Evolutionary conservation across 2,329 filamentous ascomycete species (phyloP), one percentile per base, ranked within the genome.

Genomic region (Colletotrichum gigasporum): DNA sequence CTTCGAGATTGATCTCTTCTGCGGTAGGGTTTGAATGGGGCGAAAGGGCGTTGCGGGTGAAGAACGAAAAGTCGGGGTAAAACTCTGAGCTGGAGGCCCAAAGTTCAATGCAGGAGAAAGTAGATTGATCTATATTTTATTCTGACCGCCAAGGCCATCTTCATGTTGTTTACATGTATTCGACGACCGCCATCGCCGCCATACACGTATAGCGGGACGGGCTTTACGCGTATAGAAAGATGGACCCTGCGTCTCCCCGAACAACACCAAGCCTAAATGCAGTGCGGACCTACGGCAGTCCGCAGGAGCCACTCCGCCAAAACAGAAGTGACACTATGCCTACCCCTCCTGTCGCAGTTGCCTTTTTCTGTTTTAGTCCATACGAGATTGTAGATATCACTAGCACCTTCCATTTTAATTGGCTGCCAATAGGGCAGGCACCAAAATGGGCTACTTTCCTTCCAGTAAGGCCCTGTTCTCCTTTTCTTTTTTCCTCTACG

Each of bases 151-250:
- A 53, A 53, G 50, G n/a, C 34, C 14, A 8, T n/a, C 22, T 16
- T 28, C 18, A 18, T 9, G 14, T 39, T 53, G 50, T 53, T 53
- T 41, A 41, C 16, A 41, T 22, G 34, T 35, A 26, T 53, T 39
- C 35, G n/a, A 48, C 32, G 44, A 26, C 22, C 26, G 50, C 22
- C 5, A 22, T 53, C 18, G 5, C n/a, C 2, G 5, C 1, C 11
- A 52, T 52, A 52, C 48, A 53, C 50, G 50, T 53, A 53, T 53
- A 53, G 34, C 34, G 44, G 8, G n/a, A 18, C 44, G 34, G 34
- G 32, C 50, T 53, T 32, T 53, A 53, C 50, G 50, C 48, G 34
- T 52, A 39, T 52, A 52, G 48, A 52, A 18, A 18, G n/a, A 18
- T 52, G 34, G 50, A 28, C 50, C 50, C 50, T 53, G 50, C 50